These are phyloP conservation scores for Colletotrichum sp. DNA, from an alignment of 2,329 filamentous ascomycete genomes.

Conservation along the genomic window DNA sequence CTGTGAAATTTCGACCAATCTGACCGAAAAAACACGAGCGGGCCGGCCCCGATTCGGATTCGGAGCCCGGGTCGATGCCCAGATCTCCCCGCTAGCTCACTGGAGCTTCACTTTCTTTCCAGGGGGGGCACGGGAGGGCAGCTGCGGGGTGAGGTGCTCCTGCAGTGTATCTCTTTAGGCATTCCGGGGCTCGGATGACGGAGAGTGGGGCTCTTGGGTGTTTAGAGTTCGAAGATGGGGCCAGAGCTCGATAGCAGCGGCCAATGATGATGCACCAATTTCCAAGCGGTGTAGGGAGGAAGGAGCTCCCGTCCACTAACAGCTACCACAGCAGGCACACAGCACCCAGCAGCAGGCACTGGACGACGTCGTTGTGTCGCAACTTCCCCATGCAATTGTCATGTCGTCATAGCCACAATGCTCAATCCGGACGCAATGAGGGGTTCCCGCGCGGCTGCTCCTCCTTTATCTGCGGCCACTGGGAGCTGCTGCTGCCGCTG, in stretches of 20 bases:
- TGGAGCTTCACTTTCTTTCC: not conserved
- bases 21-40: not conserved
- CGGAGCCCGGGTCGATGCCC: not conserved
- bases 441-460: not conserved
- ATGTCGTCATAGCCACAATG: not conserved
- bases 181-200: not conserved
- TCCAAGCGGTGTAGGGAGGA: not conserved
- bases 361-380: not conserved
- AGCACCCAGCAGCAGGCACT: not conserved
- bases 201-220: not conserved
- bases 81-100: not conserved
- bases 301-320: not conserved
- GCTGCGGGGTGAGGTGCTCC: not conserved
- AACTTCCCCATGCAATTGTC: not conserved
- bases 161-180: not conserved
- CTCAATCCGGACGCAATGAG: not conserved
- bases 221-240: not conserved
- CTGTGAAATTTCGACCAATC: not conserved
- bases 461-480: not conserved
- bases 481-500: not conserved
- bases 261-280: not conserved
- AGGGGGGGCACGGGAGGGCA: not conserved
- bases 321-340: not conserved
- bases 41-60: not conserved
- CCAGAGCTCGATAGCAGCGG: not conserved